A percentile compares a stretch with the other conserved stretches of the same genome.
Conservation (phyloP, 306 rosid genomes). For the Sechiopsis laciniata region DNA sequence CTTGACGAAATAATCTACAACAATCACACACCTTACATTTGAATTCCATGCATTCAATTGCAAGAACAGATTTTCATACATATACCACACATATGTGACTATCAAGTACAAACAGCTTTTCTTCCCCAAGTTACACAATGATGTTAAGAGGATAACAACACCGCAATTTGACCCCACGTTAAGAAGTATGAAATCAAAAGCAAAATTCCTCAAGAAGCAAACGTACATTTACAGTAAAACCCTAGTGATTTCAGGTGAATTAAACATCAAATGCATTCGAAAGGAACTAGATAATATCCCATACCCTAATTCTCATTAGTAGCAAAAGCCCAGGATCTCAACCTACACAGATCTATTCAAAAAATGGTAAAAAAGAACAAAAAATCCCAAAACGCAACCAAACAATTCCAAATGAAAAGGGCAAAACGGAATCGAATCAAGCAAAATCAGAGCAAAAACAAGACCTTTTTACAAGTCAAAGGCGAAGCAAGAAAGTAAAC, state of each 20-base stretch:
- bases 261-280: background rate
- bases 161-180: background rate
- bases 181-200: background rate
- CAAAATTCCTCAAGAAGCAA: background rate
- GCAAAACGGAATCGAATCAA: background rate
- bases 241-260: background rate
- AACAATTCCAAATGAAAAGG: constrained; percentile 4
- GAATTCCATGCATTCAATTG: constrained; percentile 3
- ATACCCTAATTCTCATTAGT: background rate
- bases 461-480: constrained; percentile 93
- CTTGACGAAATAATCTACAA: background rate
- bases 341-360: constrained; percentile 13
- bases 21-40: constrained; percentile 6
- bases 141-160: background rate
- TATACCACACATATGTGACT: background rate
- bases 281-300: background rate
- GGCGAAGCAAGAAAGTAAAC: constrained; percentile 99
- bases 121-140: background rate
- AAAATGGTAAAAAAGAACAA: background rate
- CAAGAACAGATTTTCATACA: background rate
- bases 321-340: background rate
- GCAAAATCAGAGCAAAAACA: background rate
- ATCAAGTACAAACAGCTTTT: background rate
- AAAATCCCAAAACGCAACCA: background rate
- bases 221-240: background rate